Base-by-base conservation (phyloP, 192 early-diverging fungal genomes). In the Powellomyces hirtus region DNA sequence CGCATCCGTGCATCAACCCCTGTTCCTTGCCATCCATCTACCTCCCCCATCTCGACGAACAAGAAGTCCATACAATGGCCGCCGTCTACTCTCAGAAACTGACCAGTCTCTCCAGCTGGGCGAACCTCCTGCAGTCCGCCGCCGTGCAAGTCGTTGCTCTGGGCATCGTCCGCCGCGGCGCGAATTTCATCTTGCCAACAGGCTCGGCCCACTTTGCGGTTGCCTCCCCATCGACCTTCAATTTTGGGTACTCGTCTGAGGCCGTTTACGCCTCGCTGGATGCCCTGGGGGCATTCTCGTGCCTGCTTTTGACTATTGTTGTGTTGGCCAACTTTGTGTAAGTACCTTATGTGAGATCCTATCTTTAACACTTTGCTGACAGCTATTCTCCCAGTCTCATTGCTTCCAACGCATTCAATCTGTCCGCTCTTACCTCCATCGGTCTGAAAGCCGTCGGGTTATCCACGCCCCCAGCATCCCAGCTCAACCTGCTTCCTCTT, bases 401-500 rank as follows among this genome's bases (percentile, higher is more conserved):
- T 33, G 44, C 33, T n/a, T 38, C 37, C 27, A 69, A 57, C 24
- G 67, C 67, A 18, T 59, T 69, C 58, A 69, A 59, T 30, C 57
- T 60, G 20, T 35, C 56, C 35, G 38, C 34, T 40, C 67, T 69
- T 29, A 60, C 58, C 11, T 24, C 67, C 38, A 16, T 69, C 18
- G 67, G 67, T 26, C 33, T 69, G 22, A 59, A 69, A 40, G 26
- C 67, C 52, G 20, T 26, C 37, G 65, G 65, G 8, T 22, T 57
- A 16, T 38, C 59, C 1, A 34, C 31, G 5, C 31, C 31, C 31
- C 20, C 53, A 14, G 51, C 52, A 8, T 14, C 55, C 7, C 37
- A 59, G 20, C 33, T 60, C 40, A 69, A 69, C 27, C 58, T 69
- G 3, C 67, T 69, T 5, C 67, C 67, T 16, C 30, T 69, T 38